These are phyloP conservation scores for Saccharomycopsis hybrid DNA, from an alignment of 1,139 yeast species.

Conservation along the genomic window DNA sequence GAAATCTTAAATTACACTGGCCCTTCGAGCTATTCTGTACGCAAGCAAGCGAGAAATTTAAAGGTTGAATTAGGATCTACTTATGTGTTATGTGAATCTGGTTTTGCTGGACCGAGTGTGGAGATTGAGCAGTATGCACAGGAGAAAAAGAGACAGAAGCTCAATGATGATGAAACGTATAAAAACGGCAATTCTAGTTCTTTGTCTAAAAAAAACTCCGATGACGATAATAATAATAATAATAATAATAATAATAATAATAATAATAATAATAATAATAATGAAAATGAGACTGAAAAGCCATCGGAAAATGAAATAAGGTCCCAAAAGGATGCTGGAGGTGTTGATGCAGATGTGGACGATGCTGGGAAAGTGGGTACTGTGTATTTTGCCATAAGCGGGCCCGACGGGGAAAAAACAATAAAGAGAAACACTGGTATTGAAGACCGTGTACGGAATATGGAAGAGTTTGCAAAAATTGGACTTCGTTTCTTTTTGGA, in stretches of 20 bases:
- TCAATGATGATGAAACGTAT: conserved; percentile 1
- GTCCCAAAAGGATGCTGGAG: no score
- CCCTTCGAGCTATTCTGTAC: conserved; percentile 46
- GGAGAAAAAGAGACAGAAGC: conserved; percentile 16
- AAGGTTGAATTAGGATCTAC: conserved; percentile 78
- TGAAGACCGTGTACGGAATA: conserved; percentile 53
- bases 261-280: no score
- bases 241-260: no score
- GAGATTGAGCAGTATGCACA: conserved; percentile 10
- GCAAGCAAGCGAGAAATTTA: conserved; percentile 69
- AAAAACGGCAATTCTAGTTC: no score
- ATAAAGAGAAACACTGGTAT: conserved; percentile 40
- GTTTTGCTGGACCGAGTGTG: conserved; percentile 74
- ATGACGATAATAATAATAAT: conserved; percentile 15
- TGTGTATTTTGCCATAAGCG: conserved; percentile 65
- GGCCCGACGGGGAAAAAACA: conserved; percentile 56
- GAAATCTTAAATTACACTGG: conserved; percentile 73
- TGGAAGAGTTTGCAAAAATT: conserved; percentile 64
- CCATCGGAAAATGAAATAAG: conserved; percentile 19
- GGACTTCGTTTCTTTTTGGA: conserved; percentile 59
- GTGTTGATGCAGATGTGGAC: no score
- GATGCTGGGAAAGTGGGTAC: conserved; percentile 43
- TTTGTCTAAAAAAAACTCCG: conserved; percentile 20
- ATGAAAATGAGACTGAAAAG: conserved; percentile 17
- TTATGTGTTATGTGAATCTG: conserved; percentile 77